These are phyloP conservation scores for Lasiosphaeria hispida DNA, from an alignment of 495 filamentous ascomycete genomes.

Conservation along the genomic window DNA sequence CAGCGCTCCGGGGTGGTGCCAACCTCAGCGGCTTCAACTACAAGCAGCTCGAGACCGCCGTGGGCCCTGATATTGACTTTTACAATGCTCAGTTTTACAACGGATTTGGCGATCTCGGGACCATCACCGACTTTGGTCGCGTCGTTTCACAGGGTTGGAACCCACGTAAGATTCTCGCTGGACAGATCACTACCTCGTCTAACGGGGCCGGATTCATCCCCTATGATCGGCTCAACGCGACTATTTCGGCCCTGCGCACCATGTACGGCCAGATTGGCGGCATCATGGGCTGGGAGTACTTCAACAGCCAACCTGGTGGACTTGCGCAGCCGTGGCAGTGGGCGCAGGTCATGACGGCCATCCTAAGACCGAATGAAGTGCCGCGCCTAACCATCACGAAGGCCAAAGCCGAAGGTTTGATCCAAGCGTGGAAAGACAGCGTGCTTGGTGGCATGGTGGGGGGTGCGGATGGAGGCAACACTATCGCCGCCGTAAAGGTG, in stretches of 20 bases:
- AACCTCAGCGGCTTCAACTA: constrained; percentile 79
- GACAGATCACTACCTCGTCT: constrained; percentile 66
- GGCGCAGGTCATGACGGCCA: constrained; percentile 60
- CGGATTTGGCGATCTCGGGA: constrained; percentile 66
- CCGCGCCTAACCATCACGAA: constrained; percentile 21
- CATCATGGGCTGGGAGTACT: constrained; percentile 88
- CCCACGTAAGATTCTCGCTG: constrained; percentile 65
- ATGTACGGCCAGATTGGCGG: constrained; percentile 68
- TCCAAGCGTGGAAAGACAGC: constrained; percentile 22
- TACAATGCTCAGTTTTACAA: constrained; percentile 88
- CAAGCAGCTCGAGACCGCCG: constrained; percentile 51
- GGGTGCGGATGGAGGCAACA: no score
- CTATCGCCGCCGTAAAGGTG: background rate
- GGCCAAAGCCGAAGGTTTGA: constrained; percentile 16
- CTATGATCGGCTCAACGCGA: constrained; percentile 32
- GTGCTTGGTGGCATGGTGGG: background rate
- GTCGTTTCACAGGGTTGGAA: constrained; percentile 64
- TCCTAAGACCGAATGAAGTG: constrained; percentile 37
- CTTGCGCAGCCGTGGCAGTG: constrained; percentile 65
- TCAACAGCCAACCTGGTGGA: constrained; percentile 63
- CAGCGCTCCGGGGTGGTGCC: constrained; percentile 57
- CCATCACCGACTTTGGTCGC: constrained; percentile 58
- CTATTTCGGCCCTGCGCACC: constrained; percentile 46
- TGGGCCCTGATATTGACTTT: constrained; percentile 54
- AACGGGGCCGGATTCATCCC: constrained; percentile 56